Evolutionary conservation across 176 grass and related monocot genomes (phyloP).

Genomic region (Oryza meyeriana): DNA sequence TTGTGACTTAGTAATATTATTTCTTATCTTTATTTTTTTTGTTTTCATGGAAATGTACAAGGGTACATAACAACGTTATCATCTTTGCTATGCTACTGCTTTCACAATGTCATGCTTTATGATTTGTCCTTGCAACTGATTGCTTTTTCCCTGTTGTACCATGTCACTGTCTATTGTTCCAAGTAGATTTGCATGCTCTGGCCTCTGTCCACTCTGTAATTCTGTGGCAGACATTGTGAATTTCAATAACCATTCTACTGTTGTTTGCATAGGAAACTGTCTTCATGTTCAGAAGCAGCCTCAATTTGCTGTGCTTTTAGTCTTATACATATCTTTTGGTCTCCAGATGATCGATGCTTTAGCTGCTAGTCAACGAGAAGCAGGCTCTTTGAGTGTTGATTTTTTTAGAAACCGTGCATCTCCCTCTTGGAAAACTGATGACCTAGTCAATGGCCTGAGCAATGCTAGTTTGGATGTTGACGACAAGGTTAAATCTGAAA

Average conservation of each 20-base stretch:
- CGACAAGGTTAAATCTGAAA: constrained; percentile 46
- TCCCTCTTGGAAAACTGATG: constrained; percentile 88
- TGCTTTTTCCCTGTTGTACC: background rate
- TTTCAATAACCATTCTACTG: constrained; percentile 17
- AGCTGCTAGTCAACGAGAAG: constrained; percentile 66
- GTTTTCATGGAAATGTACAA: background rate
- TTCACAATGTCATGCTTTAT: background rate
- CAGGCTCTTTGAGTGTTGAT: constrained; percentile 71
- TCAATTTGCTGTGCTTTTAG: background rate
- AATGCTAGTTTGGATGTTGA: constrained; percentile 44
- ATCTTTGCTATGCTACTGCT: background rate
- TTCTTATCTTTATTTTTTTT: constrained; percentile 11
- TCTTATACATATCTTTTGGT: background rate
- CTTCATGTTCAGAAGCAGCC: background rate
- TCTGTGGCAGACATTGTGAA: background rate
- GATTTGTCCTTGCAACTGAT: background rate
- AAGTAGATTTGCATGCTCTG: background rate
- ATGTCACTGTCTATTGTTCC: background rate
- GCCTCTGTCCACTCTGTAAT: background rate
- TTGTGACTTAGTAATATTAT: background rate
- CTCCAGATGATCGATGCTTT: constrained; percentile 77
- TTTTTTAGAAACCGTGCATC: constrained; percentile 75
- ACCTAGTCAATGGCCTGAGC: constrained; percentile 33
- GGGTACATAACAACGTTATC: background rate
- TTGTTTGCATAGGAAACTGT: constrained; percentile 1